Base-by-base conservation (phyloP, 164 flowering plant species). In the Stephania cephalantha region DNA sequence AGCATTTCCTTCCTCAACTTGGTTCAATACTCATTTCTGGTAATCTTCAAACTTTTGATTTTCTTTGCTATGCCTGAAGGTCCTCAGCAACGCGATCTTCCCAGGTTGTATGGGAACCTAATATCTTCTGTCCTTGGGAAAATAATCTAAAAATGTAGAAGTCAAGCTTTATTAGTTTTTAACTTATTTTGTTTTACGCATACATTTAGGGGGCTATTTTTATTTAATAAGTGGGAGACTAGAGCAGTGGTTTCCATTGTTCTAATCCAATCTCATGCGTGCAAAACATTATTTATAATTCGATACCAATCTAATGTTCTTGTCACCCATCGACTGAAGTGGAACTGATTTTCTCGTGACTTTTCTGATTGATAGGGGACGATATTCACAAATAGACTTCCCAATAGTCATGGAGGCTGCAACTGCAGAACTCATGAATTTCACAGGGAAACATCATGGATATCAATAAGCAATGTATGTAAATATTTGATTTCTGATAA, bases 11-110 rank as follows among this genome's bases (percentile, higher is more conserved):
- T 86, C 90, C 73, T 52, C 90, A 70, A 78, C 81, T 79, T 96
- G 99, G 99, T 91, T 94, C 67, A 91, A 78, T 80, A 82, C 94
- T 78, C 99, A 93, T 85, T 95, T 93, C 88, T 95, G 99, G 98
- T 95, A 87, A 68, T 75, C 74, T 77, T 71, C 46, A 20, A 52
- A 76, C 75, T 82, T 30, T 50, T 9, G 42, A 29, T 58, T 58
- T 18, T 18, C 22, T 58, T 58, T 58, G 20, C 7, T 58, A 58
- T 58, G n/a, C 65, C 65, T 58, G 65, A 20, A 58, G 2, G n/a
- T 35, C 42, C 42, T 35, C 42, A 35, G 42, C 42, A 35, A 58
- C 7, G 22, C n/a, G 15, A 15, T 18, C 65, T 18, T 58, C n/a
- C 13, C n/a, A 17, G n/a, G 17, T 7, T 20, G 22, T 58, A 15